Evolutionary conservation across 1,139 yeast species (phyloP).

Genomic region (Suhomyces bokatorum): DNA sequence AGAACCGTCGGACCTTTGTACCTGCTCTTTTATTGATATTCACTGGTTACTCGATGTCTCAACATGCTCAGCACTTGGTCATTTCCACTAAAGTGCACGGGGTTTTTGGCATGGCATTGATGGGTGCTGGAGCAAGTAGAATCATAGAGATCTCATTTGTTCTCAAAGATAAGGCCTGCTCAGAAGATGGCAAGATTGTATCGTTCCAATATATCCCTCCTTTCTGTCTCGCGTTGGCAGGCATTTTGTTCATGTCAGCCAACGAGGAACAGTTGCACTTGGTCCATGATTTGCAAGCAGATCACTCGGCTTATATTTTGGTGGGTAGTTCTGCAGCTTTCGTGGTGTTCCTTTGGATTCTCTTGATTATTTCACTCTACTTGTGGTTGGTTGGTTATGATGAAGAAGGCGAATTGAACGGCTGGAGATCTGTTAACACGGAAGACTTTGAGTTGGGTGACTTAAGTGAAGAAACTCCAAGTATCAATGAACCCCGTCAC

Average conservation of each 20-base stretch:
- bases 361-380: constrained; percentile 58
- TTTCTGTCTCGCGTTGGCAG: constrained; percentile 73
- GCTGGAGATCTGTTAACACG: constrained; percentile 16
- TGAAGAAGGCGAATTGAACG: constrained; percentile 34
- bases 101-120: constrained; percentile 78
- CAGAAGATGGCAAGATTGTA: constrained; percentile 49
- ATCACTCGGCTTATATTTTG: constrained; percentile 79
- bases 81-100: constrained; percentile 86
- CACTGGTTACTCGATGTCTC: constrained; percentile 94
- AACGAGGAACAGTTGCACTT: constrained; percentile 81
- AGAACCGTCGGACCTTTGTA: constrained; percentile 66
- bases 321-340: constrained; percentile 76
- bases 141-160: constrained; percentile 77
- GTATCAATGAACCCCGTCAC: not conserved
- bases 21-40: constrained; percentile 80
- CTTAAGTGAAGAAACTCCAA: constrained; percentile 23
- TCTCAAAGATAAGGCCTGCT: constrained; percentile 53
- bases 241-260: constrained; percentile 86
- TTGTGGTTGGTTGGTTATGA: constrained; percentile 51
- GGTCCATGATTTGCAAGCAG: constrained; percentile 74
- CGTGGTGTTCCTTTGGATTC: constrained; percentile 65
- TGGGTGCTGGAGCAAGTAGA: constrained; percentile 73
- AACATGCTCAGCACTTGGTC: constrained; percentile 72
- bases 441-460: constrained; percentile 41
- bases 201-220: constrained; percentile 87